Evolutionary conservation across 2,329 filamentous ascomycete species (phyloP), one percentile per base, ranked within the genome.

Genomic region (Ophiostoma himal-ulmi): DNA sequence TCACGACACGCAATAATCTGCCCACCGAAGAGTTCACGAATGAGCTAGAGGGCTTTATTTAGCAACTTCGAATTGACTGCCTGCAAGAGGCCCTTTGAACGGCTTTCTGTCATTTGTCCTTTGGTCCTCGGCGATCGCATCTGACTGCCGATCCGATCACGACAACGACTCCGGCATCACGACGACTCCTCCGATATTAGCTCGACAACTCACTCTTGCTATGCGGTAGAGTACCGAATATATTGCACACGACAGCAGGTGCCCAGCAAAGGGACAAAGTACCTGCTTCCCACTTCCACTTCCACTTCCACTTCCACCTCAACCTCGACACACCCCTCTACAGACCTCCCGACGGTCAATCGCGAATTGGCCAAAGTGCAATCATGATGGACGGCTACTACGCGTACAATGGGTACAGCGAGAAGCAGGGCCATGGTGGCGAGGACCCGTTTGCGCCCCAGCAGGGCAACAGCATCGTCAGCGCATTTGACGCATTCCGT

Each of bases 401-500:
- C 84, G 90, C 90, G 76, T 94, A 69, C 70, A 92, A 95, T 85
- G 91, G 90, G 76, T 94, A 90, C 82, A 85, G 94, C 85, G 91
- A 90, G 60, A 71, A 71, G 70, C 48, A 34, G 41, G 60, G 67
- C 36, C 85, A 94, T 75, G 60, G 34, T 75, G 60, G 34, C 77
- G 93, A 97, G 76, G 90, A 91, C 79, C 83, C 87, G 74, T 97
- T 97, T 82, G 91, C 87, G 77, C 89, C 92, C 75, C 89, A 90
- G 78, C 3, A 70, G 34, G 71, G 69, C 48, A 85, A 87, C 70
- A 84, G 81, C 79, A 86, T 90, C 71, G 88, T 96, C 77, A 90
- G 89, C 80, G 93, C 94, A 72, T 99, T 99, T 81, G 95, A 99
- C 83, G 94, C 94, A 74, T 99, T 99, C 80, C 94, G 93, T 97